Evolutionary conservation across 2,329 filamentous ascomycete genomes (phyloP).

Genomic region (Lachnellula suecica): DNA sequence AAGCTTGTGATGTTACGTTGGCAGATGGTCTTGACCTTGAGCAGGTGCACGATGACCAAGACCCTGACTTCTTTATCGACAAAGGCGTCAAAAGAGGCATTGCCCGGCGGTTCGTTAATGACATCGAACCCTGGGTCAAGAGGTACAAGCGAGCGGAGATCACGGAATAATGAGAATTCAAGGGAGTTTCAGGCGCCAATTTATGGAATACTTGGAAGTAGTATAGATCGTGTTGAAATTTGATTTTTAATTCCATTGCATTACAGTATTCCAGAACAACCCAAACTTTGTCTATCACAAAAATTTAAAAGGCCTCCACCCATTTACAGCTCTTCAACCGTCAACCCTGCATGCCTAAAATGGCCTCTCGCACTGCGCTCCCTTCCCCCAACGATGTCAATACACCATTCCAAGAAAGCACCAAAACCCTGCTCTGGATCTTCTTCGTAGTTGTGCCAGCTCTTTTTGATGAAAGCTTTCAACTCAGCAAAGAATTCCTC

Average conservation of each 20-base stretch:
- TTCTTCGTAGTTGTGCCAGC: slow-evolving; percentile 22
- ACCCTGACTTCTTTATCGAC: slow-evolving; percentile 31
- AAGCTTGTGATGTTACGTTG: slow-evolving; percentile 27
- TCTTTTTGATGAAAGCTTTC: slow-evolving; percentile 28
- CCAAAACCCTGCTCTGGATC: slow-evolving; percentile 21
- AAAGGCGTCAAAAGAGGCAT: slow-evolving; percentile 30
- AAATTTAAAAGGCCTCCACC: too few relatives aligned
- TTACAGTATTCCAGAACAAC: too few relatives aligned
- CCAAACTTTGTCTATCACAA: too few relatives aligned
- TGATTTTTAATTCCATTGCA: too few relatives aligned
- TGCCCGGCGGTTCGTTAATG: slow-evolving; percentile 30
- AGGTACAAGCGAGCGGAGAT: slow-evolving; percentile 11
- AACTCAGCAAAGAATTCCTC: slow-evolving; percentile 26
- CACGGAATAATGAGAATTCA: too few relatives aligned
- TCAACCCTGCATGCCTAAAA: slow-evolving; percentile 18
- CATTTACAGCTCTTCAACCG: slow-evolving; percentile 17
- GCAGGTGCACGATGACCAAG: slow-evolving; percentile 30
- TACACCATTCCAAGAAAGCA: slow-evolving; percentile 25
- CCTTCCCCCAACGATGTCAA: slow-evolving; percentile 22
- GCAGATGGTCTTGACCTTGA: slow-evolving; percentile 27
- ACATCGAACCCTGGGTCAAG: slow-evolving; percentile 29
- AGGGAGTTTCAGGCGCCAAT: too few relatives aligned
- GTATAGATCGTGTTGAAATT: too few relatives aligned
- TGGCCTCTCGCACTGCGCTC: slow-evolving; percentile 21
- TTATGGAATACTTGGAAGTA: too few relatives aligned